Evolutionary conservation across 208 protist species (phyloP).

Genomic region (Trypanosoma cruzi): DNA sequence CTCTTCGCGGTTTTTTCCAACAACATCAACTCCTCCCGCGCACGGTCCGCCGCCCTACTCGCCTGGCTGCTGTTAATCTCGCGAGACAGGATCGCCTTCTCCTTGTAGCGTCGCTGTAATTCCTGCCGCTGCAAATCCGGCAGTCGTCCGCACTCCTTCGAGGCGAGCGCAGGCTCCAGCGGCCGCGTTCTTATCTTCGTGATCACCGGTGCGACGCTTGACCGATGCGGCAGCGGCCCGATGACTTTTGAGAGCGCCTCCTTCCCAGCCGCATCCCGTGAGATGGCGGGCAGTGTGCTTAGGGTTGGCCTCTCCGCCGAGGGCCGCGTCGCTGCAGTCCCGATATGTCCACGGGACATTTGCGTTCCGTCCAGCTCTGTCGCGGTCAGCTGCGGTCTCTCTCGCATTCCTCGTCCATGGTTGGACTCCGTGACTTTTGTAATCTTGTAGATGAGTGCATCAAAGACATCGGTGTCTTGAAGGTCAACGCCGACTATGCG

Average conservation of each 20-base stretch:
- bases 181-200: constrained; percentile 40
- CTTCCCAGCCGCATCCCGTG: background rate
- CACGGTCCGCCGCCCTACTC: constrained; percentile 58
- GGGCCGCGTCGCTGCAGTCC: background rate
- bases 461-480: constrained; percentile 78
- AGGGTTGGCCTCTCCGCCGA: background rate
- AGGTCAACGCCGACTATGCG: constrained; percentile 74
- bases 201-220: background rate
- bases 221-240: background rate
- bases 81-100: constrained; percentile 58
- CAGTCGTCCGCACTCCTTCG: constrained; percentile 32
- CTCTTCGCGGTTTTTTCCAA: constrained; percentile 46
- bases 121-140: constrained; percentile 48
- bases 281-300: background rate
- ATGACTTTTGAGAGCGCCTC: background rate
- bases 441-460: constrained; percentile 72
- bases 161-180: constrained; percentile 56
- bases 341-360: constrained; percentile 5
- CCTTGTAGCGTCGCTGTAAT: constrained; percentile 60
- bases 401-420: constrained; percentile 7
- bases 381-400: constrained; percentile 30
- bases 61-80: constrained; percentile 63
- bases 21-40: constrained; percentile 70
- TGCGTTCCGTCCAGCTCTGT: constrained; percentile 1
- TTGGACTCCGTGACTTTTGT: constrained; percentile 47